Evolutionary conservation across 2,329 filamentous ascomycete genomes (phyloP), one percentile per base, ranked within the genome.

Genomic region (Echinosphaeria canescens): DNA sequence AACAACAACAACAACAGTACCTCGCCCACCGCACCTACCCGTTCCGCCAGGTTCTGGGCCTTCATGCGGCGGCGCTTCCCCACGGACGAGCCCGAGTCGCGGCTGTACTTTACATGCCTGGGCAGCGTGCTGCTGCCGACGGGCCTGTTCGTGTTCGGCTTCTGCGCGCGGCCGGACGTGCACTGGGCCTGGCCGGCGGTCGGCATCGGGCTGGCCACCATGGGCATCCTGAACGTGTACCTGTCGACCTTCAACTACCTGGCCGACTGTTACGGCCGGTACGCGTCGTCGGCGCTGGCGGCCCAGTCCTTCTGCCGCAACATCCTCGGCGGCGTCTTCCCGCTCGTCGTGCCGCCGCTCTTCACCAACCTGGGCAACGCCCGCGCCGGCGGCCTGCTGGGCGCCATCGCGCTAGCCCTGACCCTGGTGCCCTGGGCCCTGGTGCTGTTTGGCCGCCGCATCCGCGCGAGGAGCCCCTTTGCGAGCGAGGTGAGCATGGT

Each of bases 181-280:
- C 75, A 67, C 34, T 85, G 76, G 76, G 71, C 80, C 29, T 64
- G 67, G 0, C 78, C 80, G 0, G 50, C 68, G 0, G 58, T 92
- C 13, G 69, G 62, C 1, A 58, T 92, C 18, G 66, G 59, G 1
- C 63, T 81, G 31, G 72, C 80, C 0, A 85, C 76, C 0, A 76
- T 85, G 56, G 75, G 84, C 15, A 90, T 93, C 35, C 85, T 80
- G 45, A 73, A 68, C 22, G 69, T 93, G 19, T 90, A 90, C 42
- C 60, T 93, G 2, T 74, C 82, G 3, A 78, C 81, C 0, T 92
- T 93, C 53, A 93, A 93, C 43, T 93, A 91, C 38, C 59, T 93
- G 2, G 81, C 82, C 13, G 84, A 93, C 42, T 74, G 73, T 2
- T 93, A 92, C 46, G 75, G 82, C 42, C 58, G 64, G 3, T 92